Base-by-base conservation (phyloP, 129 eudicot species). In the Flaveria linearis region DNA sequence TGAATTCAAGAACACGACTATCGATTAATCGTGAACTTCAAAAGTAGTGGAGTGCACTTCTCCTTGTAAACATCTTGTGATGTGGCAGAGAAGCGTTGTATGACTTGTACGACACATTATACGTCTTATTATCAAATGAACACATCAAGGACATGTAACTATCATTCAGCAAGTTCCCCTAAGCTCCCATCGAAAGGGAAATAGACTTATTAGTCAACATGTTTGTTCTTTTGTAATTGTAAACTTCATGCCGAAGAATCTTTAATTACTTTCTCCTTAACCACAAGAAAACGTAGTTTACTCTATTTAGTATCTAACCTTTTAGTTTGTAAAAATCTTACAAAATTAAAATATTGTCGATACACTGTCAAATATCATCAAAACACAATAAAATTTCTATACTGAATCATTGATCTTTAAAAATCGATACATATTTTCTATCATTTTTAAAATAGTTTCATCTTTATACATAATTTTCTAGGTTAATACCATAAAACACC, bases 161-260 rank as follows among this genome's bases (percentile, higher is more conserved):
- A 33, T 70, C 82, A 70, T 18, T 78, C 8, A 36, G 7, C 41
- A 36, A 20, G 45, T 55, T 16, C 62, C 70, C 30, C 57, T 46
- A 55, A 57, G 42, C 33, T 47, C 58, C 53, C 41, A 46, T 78
- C 65, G 10, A 78, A 23, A 46, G 63, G 41, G 76, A 78, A 61
- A 61, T 41, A 61, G 42, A 61, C 71, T 25, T 4, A 36, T 36
- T 78, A 20, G 17, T 46, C 76, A 78, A 57, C 64, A 47, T 71
- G 71, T 62, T 78, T 70, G 82, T 78, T 45, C 11, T 57, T 45
- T 70, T 15, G 9, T 46, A 7, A 7, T 0, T 58, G 53, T 20
- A 58, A 78, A 33, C 77, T 58, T 78, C 63, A 45, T 17, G 16
- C 16, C 11, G 9, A 58, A 78, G 70, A 69, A 78, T 69, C 69